phyloP scores from a whole-genome alignment of 1,139 yeast species.

The Suhomyces taliae region DNA sequence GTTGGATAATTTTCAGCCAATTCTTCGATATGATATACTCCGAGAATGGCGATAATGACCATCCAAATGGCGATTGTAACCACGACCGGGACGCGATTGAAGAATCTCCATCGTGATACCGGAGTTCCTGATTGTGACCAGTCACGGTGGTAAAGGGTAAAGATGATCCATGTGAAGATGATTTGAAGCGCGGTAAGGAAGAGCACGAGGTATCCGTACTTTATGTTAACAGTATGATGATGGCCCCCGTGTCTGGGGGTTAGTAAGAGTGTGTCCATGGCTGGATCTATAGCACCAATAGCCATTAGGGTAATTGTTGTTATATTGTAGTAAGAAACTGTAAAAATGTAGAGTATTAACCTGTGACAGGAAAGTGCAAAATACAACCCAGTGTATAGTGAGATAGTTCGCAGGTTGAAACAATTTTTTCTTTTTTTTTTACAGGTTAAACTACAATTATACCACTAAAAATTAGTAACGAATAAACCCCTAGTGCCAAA shows the following conservation, averaged over 20 bases:
- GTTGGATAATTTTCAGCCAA: constrained; percentile 22
- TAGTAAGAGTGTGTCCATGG: neutral
- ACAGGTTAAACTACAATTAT: too few relatives aligned
- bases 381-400: too few relatives aligned
- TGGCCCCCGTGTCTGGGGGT: constrained; percentile 30
- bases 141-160: constrained; percentile 6
- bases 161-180: constrained; percentile 1
- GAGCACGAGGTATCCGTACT: constrained; percentile 50
- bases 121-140: constrained; percentile 30
- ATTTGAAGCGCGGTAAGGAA: constrained; percentile 33
- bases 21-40: constrained; percentile 23
- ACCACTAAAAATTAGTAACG: too few relatives aligned
- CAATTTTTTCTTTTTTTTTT: too few relatives aligned
- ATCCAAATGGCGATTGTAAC: constrained; percentile 34
- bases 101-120: constrained; percentile 13
- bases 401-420: too few relatives aligned
- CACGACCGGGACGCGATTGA: constrained; percentile 25
- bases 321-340: neutral
- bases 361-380: too few relatives aligned
- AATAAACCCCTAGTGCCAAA: too few relatives aligned
- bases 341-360: too few relatives aligned
- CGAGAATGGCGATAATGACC: constrained; percentile 20
- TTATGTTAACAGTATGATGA: constrained; percentile 39
- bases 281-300: neutral
- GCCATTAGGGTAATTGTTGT: neutral